A percentile compares a stretch with the other conserved stretches of the same genome.
Evolutionary conservation across 495 filamentous ascomycete species (phyloP).

Genomic region (Trichoderma orchidacearum): DNA sequence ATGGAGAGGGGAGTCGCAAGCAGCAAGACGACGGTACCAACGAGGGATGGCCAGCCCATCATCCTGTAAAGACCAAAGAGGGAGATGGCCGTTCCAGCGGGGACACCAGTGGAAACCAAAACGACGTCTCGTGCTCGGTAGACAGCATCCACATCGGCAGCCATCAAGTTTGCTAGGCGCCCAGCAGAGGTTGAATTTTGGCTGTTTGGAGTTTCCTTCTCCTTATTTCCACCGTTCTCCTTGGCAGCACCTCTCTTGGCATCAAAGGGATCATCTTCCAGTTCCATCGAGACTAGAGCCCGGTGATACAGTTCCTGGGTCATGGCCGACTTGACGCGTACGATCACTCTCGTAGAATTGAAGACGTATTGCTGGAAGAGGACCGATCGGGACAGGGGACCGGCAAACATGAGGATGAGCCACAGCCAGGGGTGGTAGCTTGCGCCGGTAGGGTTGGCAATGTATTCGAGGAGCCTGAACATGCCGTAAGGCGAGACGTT

Average conservation of each 20-base stretch:
- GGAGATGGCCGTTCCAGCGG: slow-evolving; percentile 20
- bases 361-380: slow-evolving; percentile 36
- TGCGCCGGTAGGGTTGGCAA: slow-evolving; percentile 18
- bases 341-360: slow-evolving; percentile 27
- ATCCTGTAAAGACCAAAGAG: slow-evolving; percentile 28
- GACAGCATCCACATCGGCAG: slow-evolving; percentile 33
- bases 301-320: slow-evolving; percentile 38
- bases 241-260: background rate
- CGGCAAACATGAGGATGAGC: slow-evolving; percentile 30
- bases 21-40: slow-evolving; percentile 26
- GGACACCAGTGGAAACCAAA: slow-evolving; percentile 17
- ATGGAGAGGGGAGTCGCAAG: slow-evolving; percentile 23
- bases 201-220: slow-evolving; percentile 11
- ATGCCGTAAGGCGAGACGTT: slow-evolving; percentile 30
- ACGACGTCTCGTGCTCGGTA: slow-evolving; percentile 28
- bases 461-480: slow-evolving; percentile 27
- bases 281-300: slow-evolving; percentile 30
- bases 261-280: slow-evolving; percentile 24
- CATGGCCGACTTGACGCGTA: slow-evolving; percentile 30
- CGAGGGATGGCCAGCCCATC: slow-evolving; percentile 30
- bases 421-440: slow-evolving; percentile 26
- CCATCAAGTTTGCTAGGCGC: slow-evolving; percentile 36
- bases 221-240: background rate
- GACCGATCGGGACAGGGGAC: slow-evolving; percentile 25
- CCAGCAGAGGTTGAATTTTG: slow-evolving; percentile 25